Conservation (phyloP, 2,329 filamentous ascomycete species). For the Tolypocladium capitatum region DNA sequence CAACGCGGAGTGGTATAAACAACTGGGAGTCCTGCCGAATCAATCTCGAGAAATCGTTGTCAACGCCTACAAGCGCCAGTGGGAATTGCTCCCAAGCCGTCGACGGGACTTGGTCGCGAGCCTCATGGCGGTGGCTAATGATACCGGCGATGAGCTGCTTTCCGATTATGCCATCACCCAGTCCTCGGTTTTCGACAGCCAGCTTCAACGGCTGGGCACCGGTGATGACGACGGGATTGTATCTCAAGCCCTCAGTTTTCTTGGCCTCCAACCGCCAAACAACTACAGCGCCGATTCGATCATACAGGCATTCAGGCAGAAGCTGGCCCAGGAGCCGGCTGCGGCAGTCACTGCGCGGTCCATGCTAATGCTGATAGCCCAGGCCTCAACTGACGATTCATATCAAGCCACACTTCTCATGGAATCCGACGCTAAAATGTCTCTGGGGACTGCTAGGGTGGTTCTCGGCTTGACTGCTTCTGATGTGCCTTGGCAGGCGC, state of each 20-base stretch:
- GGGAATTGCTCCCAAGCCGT: slow-evolving; percentile 20
- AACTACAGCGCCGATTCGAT: slow-evolving; percentile 20
- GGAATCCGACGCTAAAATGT: slow-evolving; percentile 22
- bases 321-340: slow-evolving; percentile 17
- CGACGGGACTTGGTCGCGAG: slow-evolving; percentile 18
- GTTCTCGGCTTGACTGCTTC: slow-evolving; percentile 15
- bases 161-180: slow-evolving; percentile 24
- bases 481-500: slow-evolving; percentile 11
- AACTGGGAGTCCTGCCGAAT: slow-evolving; percentile 24
- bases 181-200: slow-evolving; percentile 25
- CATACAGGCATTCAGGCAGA: slow-evolving; percentile 21
- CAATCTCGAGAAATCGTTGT: slow-evolving; percentile 21
- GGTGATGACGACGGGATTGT: slow-evolving; percentile 18
- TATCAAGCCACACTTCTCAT: slow-evolving; percentile 20
- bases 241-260: slow-evolving; percentile 19
- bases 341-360: slow-evolving; percentile 16
- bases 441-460: slow-evolving; percentile 18
- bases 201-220: slow-evolving; percentile 13
- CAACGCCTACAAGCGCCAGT: slow-evolving; percentile 27
- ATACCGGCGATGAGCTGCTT: slow-evolving; percentile 19
- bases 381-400: slow-evolving; percentile 18
- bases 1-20: slow-evolving; percentile 19
- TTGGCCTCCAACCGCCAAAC: slow-evolving; percentile 21
- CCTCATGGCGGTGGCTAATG: slow-evolving; percentile 20
- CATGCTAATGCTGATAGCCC: slow-evolving; percentile 22